Conservation (phyloP, 345 rosid species). For the Dimocarpus longan region DNA sequence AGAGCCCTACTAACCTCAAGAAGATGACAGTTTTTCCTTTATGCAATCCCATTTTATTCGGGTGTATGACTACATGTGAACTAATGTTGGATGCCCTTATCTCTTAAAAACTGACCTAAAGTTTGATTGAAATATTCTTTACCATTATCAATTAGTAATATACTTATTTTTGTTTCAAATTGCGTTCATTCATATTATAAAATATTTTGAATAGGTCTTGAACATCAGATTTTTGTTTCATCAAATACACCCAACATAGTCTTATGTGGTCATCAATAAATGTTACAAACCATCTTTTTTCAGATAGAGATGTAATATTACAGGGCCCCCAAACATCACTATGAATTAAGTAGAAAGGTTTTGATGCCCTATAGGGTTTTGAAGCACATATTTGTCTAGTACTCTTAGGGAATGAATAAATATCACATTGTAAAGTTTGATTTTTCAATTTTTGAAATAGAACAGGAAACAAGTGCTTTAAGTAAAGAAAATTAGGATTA, state of each 20-base stretch:
- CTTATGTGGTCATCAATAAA: background rate
- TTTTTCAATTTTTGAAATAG: too few species aligned
- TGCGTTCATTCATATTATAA: background rate
- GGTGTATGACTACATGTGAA: too few species aligned
- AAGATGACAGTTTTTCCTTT: too few species aligned
- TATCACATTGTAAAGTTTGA: background rate
- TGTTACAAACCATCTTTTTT: background rate
- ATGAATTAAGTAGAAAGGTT: background rate
- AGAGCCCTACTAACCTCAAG: too few species aligned
- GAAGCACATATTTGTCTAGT: background rate
- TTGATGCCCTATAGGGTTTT: background rate
- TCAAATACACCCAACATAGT: background rate
- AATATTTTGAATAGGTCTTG: too few species aligned
- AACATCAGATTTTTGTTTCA: background rate
- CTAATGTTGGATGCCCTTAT: background rate
- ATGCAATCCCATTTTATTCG: too few species aligned
- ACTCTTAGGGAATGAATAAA: background rate
- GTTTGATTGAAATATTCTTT: too few species aligned
- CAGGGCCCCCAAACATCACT: background rate
- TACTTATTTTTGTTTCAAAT: too few species aligned
- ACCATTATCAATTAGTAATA: background rate
- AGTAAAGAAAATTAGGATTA: background rate
- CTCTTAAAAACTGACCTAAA: background rate
- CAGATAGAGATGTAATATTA: background rate
- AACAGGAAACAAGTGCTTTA: background rate